Evolutionary conservation across 192 early-diverging fungal species (phyloP), one percentile per base, ranked within the genome.

Genomic region (Backusella morwellensis): DNA sequence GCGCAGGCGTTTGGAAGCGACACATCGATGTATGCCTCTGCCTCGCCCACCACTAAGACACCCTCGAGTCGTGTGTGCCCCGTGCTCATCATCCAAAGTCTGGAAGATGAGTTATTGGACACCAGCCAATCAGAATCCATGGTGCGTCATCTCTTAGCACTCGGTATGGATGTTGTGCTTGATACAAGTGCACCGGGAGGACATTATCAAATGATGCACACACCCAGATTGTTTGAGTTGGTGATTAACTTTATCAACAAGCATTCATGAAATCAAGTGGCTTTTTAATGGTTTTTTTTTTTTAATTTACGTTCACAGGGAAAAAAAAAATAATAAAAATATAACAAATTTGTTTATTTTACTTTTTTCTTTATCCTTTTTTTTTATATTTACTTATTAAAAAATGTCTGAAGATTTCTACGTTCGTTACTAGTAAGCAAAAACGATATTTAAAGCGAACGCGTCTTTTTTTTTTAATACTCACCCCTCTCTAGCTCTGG

Each of bases 71-170:
- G 23, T 2, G 71, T 75, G 54, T 85, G 88, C 21, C 81, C 88
- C 3, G 86, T 88, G 74, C 85, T 92, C 26, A 75, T 97, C 12
- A 81, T 95, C 36, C 91, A 95, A 63, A 91, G 88, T 67, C 72
- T 77, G 9, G 83, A 88, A 6, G 95, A 97, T 74, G 91, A 91
- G 76, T 82, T 97, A 32, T 82, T 97, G 6, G 88, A 87, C 44
- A 21, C 88, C 0, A 83, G 72, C 5, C 94, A 94, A 73, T 69
- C 93, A 0, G 35, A 82, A 19, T 21, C 68, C 4, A 77, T 81
- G 66, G 42, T 59, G 47, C 66, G 74, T 3, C 76, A 70, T 69
- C 54, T 81, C 0, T 21, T 47, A 17, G 34, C 72, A 3, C 23
- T 77, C 14, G 21, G 63, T 17, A 70, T 73, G 34, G 3, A 41